Evolutionary conservation across 257 asterid species (phyloP).

Genomic region (Capsicum baccatum): DNA sequence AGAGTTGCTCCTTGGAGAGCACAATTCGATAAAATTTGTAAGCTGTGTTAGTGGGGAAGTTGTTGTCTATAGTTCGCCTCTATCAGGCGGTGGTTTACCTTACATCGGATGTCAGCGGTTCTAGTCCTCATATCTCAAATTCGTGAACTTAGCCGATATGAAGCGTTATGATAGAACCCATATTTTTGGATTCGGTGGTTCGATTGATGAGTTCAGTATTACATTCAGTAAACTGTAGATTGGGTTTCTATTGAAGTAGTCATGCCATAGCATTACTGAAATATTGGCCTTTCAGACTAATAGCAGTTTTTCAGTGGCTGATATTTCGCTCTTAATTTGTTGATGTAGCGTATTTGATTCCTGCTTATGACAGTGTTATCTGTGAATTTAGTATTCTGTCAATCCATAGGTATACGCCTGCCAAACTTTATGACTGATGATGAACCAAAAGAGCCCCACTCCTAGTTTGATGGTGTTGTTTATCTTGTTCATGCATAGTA

Average conservation of each 20-base stretch:
- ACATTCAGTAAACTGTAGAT: slow-evolving; percentile 18
- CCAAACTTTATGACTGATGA: slow-evolving; percentile 14
- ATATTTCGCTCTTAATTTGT: slow-evolving; percentile 6
- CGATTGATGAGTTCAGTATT: background rate
- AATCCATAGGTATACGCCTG: slow-evolving; percentile 1
- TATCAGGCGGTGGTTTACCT: background rate
- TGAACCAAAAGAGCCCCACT: background rate
- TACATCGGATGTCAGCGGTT: background rate
- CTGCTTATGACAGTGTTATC: background rate
- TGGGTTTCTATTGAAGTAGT: slow-evolving; percentile 13
- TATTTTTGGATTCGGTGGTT: background rate
- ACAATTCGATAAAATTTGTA: background rate
- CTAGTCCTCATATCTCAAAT: background rate
- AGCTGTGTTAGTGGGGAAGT: background rate
- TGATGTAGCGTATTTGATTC: background rate
- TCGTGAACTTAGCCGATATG: background rate
- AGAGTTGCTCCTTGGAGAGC: background rate
- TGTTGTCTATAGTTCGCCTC: background rate
- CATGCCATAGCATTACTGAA: background rate
- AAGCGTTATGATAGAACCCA: background rate
- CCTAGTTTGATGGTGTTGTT: background rate
- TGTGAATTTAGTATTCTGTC: slow-evolving; percentile 8
- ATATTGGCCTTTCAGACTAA: background rate
- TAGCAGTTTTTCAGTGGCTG: background rate
- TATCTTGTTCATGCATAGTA: slow-evolving; percentile 20